phyloP scores from a whole-genome alignment of 345 rosid genomes.

The Lumnitzera littorea region DNA sequence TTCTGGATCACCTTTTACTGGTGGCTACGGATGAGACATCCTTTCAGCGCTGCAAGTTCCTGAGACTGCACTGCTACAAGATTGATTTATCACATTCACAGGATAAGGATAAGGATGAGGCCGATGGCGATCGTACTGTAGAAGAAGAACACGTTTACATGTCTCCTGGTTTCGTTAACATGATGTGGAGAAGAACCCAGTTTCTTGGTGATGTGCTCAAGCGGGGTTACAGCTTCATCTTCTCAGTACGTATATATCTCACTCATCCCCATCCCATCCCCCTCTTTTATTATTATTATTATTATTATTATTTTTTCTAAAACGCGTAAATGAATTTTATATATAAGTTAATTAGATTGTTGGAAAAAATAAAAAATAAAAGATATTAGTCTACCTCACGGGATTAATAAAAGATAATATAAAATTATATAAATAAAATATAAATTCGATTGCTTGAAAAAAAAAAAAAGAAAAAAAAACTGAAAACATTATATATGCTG shows the following conservation, averaged over 20 bases:
- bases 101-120: slow-evolving; percentile 20
- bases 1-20: slow-evolving; percentile 38
- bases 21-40: slow-evolving; percentile 57
- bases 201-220: slow-evolving; percentile 53
- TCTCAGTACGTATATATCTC: slow-evolving; percentile 37
- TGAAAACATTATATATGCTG: too few species aligned
- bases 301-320: background rate
- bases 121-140: slow-evolving; percentile 5
- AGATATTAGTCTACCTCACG: too few species aligned
- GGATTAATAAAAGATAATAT: too few species aligned
- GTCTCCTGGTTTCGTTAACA: slow-evolving; percentile 59
- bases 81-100: slow-evolving; percentile 9
- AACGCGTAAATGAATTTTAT: too few species aligned
- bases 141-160: slow-evolving; percentile 49
- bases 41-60: slow-evolving; percentile 50
- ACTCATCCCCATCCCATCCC: too few species aligned
- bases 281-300: background rate
- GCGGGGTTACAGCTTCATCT: slow-evolving; percentile 57
- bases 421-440: too few species aligned
- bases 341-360: too few species aligned
- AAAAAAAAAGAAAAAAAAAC: too few species aligned
- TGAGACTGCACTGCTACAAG: slow-evolving; percentile 62
- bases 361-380: too few species aligned
- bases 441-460: too few species aligned
- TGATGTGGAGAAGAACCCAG: slow-evolving; percentile 82